Conservation (phyloP, 2,329 filamentous ascomycete genomes). For the Ceratocystis smalleyi region DNA sequence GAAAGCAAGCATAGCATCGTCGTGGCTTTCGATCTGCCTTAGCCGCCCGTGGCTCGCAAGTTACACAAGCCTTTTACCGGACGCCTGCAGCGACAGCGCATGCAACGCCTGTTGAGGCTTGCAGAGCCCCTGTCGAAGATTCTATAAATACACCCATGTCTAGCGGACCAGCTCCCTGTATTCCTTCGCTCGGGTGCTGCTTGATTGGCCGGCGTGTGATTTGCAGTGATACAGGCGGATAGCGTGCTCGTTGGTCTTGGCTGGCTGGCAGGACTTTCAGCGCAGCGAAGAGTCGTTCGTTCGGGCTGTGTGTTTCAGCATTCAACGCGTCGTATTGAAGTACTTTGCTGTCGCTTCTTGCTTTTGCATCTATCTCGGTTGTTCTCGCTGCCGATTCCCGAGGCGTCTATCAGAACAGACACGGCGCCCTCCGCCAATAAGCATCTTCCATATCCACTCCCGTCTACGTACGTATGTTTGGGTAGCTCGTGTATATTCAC, state of each 20-base stretch:
- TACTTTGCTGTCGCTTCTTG: background rate
- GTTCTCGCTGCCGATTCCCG: background rate
- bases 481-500: background rate
- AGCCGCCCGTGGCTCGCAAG: background rate
- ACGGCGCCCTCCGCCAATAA: background rate
- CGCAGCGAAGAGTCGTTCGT: too few relatives aligned
- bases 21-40: background rate
- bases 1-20: too few relatives aligned
- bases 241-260: background rate
- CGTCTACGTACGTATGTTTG: too few relatives aligned
- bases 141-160: background rate
- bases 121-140: background rate
- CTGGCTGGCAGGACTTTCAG: background rate
- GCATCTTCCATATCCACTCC: background rate
- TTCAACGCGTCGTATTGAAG: too few relatives aligned
- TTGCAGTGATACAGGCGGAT: slow-evolving; percentile 4
- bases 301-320: too few relatives aligned
- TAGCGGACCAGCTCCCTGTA: background rate
- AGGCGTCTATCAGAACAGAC: background rate
- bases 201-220: background rate
- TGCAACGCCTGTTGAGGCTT: background rate
- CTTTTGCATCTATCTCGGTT: background rate
- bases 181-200: background rate
- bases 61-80: background rate
- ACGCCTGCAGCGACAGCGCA: background rate